Conservation (phyloP, 768 basidiomycete genomes). For the Boletus edulis region DNA sequence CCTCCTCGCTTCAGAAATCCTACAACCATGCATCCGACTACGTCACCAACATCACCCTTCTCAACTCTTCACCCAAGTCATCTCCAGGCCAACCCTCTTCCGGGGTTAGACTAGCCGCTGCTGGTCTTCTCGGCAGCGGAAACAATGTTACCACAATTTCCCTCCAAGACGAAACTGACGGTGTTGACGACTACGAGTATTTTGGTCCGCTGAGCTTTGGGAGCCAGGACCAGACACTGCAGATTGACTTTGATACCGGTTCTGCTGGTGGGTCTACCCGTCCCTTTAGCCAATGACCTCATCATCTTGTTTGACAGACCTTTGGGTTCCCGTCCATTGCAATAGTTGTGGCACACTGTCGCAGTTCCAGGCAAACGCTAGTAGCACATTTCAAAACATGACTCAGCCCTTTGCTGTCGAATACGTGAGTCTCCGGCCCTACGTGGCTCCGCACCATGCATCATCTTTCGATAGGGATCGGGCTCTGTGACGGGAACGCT, state of each 20-base stretch:
- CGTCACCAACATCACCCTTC: slow-evolving; percentile 9
- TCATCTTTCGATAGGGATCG: slow-evolving; percentile 38
- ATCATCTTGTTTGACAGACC: slow-evolving; percentile 38
- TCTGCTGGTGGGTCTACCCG: slow-evolving; percentile 30
- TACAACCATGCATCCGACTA: slow-evolving; percentile 22
- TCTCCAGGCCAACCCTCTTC: neutral
- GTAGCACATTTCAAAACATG: slow-evolving; percentile 40
- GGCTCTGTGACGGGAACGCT: slow-evolving; percentile 51
- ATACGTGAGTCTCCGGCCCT: slow-evolving; percentile 39
- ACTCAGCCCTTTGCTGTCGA: slow-evolving; percentile 35
- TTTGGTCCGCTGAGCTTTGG: slow-evolving; percentile 48
- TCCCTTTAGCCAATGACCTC: neutral
- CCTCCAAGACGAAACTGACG: slow-evolving; percentile 40
- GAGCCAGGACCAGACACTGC: slow-evolving; percentile 49
- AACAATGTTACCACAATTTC: slow-evolving; percentile 16
- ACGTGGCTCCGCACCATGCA: neutral
- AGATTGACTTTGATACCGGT: slow-evolving; percentile 67
- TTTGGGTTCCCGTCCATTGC: slow-evolving; percentile 53
- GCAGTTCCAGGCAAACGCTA: slow-evolving; percentile 39
- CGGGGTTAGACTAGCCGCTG: neutral
- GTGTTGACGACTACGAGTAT: slow-evolving; percentile 45
- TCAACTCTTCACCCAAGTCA: neutral
- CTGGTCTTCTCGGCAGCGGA: neutral
- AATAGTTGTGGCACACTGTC: slow-evolving; percentile 31
- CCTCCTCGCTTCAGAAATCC: slow-evolving; percentile 8